These are phyloP conservation scores for Wickerhamomyces strasburgensis DNA, from an alignment of 805 yeast species.

Conservation along the genomic window DNA sequence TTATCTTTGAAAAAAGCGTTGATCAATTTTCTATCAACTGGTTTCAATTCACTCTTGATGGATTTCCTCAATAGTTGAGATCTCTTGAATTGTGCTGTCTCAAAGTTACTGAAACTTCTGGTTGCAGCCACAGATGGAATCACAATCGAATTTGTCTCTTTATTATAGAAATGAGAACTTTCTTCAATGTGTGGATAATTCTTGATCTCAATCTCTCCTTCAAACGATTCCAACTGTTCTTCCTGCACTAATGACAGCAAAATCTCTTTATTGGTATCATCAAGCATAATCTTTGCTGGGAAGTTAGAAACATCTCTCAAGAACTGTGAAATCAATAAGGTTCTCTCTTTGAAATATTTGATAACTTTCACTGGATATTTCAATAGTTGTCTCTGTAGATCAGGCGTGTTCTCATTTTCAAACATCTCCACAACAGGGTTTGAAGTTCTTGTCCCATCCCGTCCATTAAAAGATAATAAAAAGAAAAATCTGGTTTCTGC, in stretches of 20 bases:
- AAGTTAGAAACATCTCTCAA: slow-evolving; percentile 20
- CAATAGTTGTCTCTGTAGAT: slow-evolving; percentile 13
- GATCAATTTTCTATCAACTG: slow-evolving; percentile 17
- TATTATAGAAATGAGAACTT: slow-evolving; percentile 18
- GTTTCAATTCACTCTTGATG: slow-evolving; percentile 13
- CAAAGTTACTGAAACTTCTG: slow-evolving; percentile 19
- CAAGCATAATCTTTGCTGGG: slow-evolving; percentile 26
- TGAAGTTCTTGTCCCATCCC: slow-evolving; percentile 28
- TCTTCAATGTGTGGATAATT: slow-evolving; percentile 23
- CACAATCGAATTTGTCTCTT: slow-evolving; percentile 21
- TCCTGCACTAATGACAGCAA: slow-evolving; percentile 23
- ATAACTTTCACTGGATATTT: slow-evolving; percentile 27
- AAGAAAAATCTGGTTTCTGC: slow-evolving; percentile 33
- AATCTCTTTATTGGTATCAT: slow-evolving; percentile 23
- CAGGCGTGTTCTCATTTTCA: slow-evolving; percentile 5
- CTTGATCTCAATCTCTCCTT: slow-evolving; percentile 15
- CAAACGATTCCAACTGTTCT: slow-evolving; percentile 25
- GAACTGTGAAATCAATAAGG: slow-evolving; percentile 16
- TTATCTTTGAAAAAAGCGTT: slow-evolving; percentile 7
- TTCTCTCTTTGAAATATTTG: slow-evolving; percentile 27
- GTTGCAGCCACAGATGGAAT: slow-evolving; percentile 23
- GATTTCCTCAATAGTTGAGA: slow-evolving; percentile 11
- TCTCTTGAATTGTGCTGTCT: slow-evolving; percentile 20
- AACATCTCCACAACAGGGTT: slow-evolving; percentile 10
- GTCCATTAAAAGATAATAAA: slow-evolving; percentile 31